Conservation (phyloP, 2,329 filamentous ascomycete species). For the Talaromyces albobiverticillius region DNA sequence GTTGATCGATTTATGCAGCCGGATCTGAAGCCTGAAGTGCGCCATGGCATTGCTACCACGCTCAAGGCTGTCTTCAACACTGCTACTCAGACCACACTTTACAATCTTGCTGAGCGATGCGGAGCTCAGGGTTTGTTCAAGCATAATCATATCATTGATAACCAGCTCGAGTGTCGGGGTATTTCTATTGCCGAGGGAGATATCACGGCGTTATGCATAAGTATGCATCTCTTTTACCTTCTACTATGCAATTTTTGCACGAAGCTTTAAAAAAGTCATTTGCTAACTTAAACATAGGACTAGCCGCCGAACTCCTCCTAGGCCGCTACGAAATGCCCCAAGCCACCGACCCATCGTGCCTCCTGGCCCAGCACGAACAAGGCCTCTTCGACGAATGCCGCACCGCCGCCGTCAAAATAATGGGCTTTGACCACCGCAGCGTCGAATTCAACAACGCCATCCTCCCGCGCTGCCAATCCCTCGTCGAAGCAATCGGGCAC, state of each 20-base stretch:
- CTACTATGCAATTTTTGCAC: neutral
- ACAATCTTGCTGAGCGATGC: conserved; percentile 13
- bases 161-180: conserved; percentile 2
- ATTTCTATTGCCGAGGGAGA: conserved; percentile 15
- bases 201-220: conserved; percentile 11
- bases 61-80: conserved; percentile 15
- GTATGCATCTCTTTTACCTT: neutral
- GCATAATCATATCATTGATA: conserved; percentile 16
- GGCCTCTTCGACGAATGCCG: conserved; percentile 18
- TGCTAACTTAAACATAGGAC: conserved; percentile 17
- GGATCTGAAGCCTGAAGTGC: neutral
- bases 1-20: conserved; percentile 1
- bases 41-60: conserved; percentile 12
- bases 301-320: conserved; percentile 25
- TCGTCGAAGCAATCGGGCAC: conserved; percentile 22
- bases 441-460: conserved; percentile 20
- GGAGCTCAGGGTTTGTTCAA: conserved; percentile 16
- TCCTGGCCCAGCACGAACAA: conserved; percentile 22
- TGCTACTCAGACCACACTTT: conserved; percentile 12
- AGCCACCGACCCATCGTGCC: conserved; percentile 9
- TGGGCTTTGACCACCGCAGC: conserved; percentile 15
- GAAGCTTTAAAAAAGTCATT: neutral
- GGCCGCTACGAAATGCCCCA: conserved; percentile 23
- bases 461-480: conserved; percentile 17
- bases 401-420: conserved; percentile 1